phyloP scores from a whole-genome alignment of 2,329 filamentous ascomycete genomes.

The Orbilia quercus region DNA sequence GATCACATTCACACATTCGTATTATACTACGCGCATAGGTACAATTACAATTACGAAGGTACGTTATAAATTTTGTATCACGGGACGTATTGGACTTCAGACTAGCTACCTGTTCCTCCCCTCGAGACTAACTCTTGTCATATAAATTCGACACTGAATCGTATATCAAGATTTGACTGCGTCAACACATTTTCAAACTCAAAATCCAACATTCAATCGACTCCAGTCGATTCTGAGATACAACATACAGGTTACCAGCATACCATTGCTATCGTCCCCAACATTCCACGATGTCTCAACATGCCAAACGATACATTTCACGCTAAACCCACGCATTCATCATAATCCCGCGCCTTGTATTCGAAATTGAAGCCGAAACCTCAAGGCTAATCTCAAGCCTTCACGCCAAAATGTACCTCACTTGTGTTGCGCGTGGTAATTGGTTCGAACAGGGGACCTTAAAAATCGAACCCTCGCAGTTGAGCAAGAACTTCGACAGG shows the following conservation, averaged over 20 bases:
- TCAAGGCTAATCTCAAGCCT: neutral
- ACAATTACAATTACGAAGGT: no score
- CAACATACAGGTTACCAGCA: no score
- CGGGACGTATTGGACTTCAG: no score
- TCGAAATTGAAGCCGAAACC: neutral
- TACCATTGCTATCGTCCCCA: constrained; percentile 1
- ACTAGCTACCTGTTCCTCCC: no score
- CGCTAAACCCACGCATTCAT: neutral
- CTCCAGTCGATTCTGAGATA: no score
- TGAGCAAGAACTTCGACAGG: constrained; percentile 24
- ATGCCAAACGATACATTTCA: constrained; percentile 3
- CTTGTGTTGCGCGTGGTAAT: constrained; percentile 17
- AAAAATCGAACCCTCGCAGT: constrained; percentile 24
- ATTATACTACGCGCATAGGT: no score
- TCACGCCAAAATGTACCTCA: constrained; percentile 3
- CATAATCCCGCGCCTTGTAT: neutral
- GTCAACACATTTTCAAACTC: constrained; percentile 25
- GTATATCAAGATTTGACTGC: neutral
- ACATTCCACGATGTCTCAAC: constrained; percentile 17
- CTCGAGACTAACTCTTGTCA: no score
- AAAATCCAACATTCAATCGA: constrained; percentile 44
- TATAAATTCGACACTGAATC: neutral
- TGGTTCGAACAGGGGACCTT: constrained; percentile 30
- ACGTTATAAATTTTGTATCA: no score
- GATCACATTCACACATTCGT: no score